A percentile compares a stretch with the other conserved stretches of the same genome.
These are phyloP conservation scores for Alternaria ethzedia DNA, from an alignment of 2,329 filamentous ascomycete species.

Conservation along the genomic window DNA sequence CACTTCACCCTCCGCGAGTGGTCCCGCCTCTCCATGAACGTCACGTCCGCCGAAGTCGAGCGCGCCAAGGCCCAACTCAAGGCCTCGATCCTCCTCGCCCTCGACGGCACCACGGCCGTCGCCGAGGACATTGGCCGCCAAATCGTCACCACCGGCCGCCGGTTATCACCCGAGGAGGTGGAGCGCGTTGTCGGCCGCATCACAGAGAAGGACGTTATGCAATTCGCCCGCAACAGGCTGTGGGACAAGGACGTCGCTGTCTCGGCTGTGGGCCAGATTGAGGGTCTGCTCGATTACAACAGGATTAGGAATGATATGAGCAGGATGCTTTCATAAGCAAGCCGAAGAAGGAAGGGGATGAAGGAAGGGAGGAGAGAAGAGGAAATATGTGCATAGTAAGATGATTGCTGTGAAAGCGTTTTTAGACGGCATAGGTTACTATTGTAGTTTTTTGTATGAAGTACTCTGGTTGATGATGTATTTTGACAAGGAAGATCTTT, in stretches of 20 bases:
- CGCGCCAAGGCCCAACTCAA: constrained; percentile 99
- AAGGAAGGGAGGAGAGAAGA: neutral
- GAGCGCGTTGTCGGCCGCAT: constrained; percentile 89
- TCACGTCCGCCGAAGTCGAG: constrained; percentile 90
- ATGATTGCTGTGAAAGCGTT: constrained; percentile 20
- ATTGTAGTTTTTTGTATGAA: constrained; percentile 44
- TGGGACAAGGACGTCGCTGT: constrained; percentile 98
- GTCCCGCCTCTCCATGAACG: constrained; percentile 90
- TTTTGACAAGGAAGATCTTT: constrained; percentile 34
- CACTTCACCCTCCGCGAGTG: constrained; percentile 99
- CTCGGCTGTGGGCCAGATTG: constrained; percentile 89
- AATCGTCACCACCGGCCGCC: constrained; percentile 94
- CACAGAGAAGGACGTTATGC: constrained; percentile 95
- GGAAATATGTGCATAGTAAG: constrained; percentile 17
- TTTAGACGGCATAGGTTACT: constrained; percentile 2
- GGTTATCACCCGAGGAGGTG: constrained; percentile 90
- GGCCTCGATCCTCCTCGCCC: constrained; percentile 94
- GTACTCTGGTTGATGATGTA: too few relatives aligned
- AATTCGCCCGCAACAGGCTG: constrained; percentile 90
- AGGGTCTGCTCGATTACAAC: constrained; percentile 80
- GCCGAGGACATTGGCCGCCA: constrained; percentile 99
- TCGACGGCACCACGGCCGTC: constrained; percentile 95
- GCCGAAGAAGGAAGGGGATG: neutral
- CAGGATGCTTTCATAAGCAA: constrained; percentile 64
- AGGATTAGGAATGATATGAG: constrained; percentile 84